These are phyloP conservation scores for Backusella westeae DNA, from an alignment of 192 early-diverging fungal species.

Conservation along the genomic window DNA sequence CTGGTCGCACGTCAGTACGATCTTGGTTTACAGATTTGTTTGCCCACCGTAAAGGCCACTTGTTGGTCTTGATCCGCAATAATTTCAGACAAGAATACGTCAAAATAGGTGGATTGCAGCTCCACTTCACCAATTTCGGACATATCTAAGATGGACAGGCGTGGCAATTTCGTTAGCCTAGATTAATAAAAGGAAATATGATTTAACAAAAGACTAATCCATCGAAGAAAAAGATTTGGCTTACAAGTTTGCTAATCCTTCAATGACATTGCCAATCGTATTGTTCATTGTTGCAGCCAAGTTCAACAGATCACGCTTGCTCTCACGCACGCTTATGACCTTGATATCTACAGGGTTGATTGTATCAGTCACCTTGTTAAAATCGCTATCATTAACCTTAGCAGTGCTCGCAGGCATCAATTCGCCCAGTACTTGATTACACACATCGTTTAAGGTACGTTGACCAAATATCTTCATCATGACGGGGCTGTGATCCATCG, in stretches of 20 bases:
- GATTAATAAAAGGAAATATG: constrained; percentile 11
- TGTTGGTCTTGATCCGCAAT: constrained; percentile 7
- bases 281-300: constrained; percentile 11
- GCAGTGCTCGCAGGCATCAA: not conserved
- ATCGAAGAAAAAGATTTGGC: constrained; percentile 14
- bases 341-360: constrained; percentile 11
- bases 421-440: constrained; percentile 12
- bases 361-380: constrained; percentile 9
- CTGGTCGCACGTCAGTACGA: not conserved
- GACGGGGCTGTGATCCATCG: not conserved
- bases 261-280: not conserved
- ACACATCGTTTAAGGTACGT: constrained; percentile 9
- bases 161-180: constrained; percentile 15
- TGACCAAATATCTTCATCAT: constrained; percentile 13
- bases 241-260: constrained; percentile 17
- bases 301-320: constrained; percentile 9
- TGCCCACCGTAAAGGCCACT: not conserved
- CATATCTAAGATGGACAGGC: constrained; percentile 5
- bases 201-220: not conserved
- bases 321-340: not conserved
- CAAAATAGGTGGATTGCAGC: constrained; percentile 14
- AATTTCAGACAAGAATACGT: constrained; percentile 10
- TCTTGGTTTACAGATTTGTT: not conserved
- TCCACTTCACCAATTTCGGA: constrained; percentile 8
- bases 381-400: constrained; percentile 13